These are phyloP conservation scores for Primulina tabacum DNA, from an alignment of 257 asterid species.

Conservation along the genomic window DNA sequence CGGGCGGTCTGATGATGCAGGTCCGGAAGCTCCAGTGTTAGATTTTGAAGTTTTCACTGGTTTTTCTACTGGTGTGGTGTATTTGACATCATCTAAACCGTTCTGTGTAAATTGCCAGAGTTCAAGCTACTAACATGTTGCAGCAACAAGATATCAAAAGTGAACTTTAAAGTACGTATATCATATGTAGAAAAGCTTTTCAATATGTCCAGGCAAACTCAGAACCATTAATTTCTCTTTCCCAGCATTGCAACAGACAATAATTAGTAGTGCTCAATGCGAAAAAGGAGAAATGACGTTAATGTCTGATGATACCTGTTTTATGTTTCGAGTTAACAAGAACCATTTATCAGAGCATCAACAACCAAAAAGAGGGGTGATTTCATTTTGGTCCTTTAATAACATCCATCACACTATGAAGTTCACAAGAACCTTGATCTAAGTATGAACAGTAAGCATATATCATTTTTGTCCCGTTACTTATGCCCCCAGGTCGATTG, in stretches of 20 bases:
- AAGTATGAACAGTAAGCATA: background rate
- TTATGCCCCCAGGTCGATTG: background rate
- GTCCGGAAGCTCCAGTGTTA: constrained; percentile 43
- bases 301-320: background rate
- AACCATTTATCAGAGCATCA: background rate
- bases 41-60: constrained; percentile 69
- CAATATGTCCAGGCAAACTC: background rate
- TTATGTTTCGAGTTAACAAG: background rate
- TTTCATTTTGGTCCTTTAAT: background rate
- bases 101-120: constrained; percentile 37
- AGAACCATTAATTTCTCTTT: background rate
- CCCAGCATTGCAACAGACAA: background rate
- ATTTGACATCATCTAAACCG: constrained; percentile 50
- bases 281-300: background rate
- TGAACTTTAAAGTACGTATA: background rate
- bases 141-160: background rate
- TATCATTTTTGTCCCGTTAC: background rate
- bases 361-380: background rate
- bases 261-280: background rate
- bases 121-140: background rate
- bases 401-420: background rate
- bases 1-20: constrained; percentile 83
- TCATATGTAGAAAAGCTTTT: background rate
- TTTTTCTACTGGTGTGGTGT: constrained; percentile 57
- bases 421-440: background rate